phyloP scores from a whole-genome alignment of 495 filamentous ascomycete species.

The Daldinia vernicosa region DNA sequence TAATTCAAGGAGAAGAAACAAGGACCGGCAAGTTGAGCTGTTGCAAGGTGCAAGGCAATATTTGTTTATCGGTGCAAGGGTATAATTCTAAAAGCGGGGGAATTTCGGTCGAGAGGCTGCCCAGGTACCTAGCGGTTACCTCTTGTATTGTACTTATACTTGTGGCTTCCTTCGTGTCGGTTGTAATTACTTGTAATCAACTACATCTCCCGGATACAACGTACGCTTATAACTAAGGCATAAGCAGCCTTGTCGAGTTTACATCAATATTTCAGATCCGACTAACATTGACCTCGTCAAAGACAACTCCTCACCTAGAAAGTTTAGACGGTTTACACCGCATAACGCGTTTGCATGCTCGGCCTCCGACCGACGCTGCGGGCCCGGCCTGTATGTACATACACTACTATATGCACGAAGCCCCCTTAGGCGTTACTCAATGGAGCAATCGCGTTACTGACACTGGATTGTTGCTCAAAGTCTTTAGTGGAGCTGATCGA shows the following conservation, averaged over 20 bases:
- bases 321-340: constrained; percentile 12
- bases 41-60: not conserved
- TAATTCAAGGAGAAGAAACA: no score
- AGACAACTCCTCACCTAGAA: constrained; percentile 6
- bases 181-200: constrained; percentile 22
- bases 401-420: not conserved
- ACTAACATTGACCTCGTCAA: constrained; percentile 9
- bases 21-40: no score
- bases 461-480: not conserved
- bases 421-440: constrained; percentile 2
- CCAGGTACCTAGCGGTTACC: not conserved
- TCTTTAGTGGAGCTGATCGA: constrained; percentile 76
- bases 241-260: constrained; percentile 7
- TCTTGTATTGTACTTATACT: constrained; percentile 14
- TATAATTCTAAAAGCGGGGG: not conserved
- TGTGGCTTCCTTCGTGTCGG: constrained; percentile 10
- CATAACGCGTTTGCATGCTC: constrained; percentile 57
- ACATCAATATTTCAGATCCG: not conserved
- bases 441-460: constrained; percentile 2
- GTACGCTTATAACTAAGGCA: constrained; percentile 16
- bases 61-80: not conserved
- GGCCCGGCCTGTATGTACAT: constrained; percentile 60
- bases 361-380: constrained; percentile 70
- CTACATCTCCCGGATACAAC: constrained; percentile 34
- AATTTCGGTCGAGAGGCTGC: not conserved